Evolutionary conservation across 108 stramenopile species (phyloP), one percentile per base, ranked within the genome.

Genomic region (Cyclotella sp.): DNA sequence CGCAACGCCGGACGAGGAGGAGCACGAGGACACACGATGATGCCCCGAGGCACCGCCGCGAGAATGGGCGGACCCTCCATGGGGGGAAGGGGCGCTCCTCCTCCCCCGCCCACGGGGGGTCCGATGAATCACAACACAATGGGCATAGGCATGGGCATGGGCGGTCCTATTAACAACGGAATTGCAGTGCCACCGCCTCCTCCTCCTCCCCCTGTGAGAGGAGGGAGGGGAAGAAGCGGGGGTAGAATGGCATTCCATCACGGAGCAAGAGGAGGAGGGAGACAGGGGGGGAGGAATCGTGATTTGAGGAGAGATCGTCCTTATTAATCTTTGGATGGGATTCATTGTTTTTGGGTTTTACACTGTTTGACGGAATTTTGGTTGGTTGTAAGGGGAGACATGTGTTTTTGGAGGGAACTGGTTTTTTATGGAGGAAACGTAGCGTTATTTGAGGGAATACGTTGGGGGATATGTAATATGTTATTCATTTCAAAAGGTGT

Each of bases 221-320:
- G 60, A 39, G 34, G 30, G 60, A 30, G 34, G 60, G 18, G 18
- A n/a, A 49, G 47, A n/a, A 9, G 47, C 3, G 47, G n/a, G 47
- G 47, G 47, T 7, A n/a, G 60, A 30, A 39, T 6, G 60, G 10
- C 12, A 14, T n/a, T 57, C 24, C 34, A 34, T 26, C 55, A 24
- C 4, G 63, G 41, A 46, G 43, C 43, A 5, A 43, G 63, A 45
- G 43, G 43, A 11, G 63, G 41, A 46, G 43, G 63, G 21, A 43
- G 63, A 45, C 43, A 42, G 42, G 63, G 63, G 43, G 43, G 63
- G 43, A 64, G 24, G 43, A 41, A 45, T 16, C 63, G 63, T 19
- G 63, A 64, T n/a, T 14, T 45, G 41, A 64, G 63, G 19, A 44
- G 43, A 4, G 44, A 64, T 64, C 63, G 63, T 44, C 63, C 63